phyloP scores from a whole-genome alignment of 2,329 filamentous ascomycete species.

The Fusarium sp. region DNA sequence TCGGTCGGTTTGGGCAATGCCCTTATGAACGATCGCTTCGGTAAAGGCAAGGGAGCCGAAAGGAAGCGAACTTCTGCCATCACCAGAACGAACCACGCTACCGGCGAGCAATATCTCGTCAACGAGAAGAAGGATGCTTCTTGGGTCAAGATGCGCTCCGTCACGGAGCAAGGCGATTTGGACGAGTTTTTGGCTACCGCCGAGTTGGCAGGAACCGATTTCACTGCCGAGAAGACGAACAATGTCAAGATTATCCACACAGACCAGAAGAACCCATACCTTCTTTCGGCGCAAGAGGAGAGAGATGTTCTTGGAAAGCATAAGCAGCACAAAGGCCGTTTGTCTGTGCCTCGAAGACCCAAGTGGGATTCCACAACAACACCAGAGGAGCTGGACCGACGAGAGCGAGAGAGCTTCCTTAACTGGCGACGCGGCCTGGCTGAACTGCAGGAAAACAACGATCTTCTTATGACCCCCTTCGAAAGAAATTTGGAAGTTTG shows the following conservation, averaged over 20 bases:
- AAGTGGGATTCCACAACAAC: slow-evolving; percentile 90
- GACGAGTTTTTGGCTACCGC: slow-evolving; percentile 97
- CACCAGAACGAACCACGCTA: slow-evolving; percentile 78
- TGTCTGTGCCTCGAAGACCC: slow-evolving; percentile 91
- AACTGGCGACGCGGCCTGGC: slow-evolving; percentile 91
- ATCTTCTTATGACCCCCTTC: slow-evolving; percentile 96
- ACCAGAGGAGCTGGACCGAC: slow-evolving; percentile 79
- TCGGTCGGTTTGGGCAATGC: slow-evolving; percentile 93
- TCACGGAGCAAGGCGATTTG: slow-evolving; percentile 95
- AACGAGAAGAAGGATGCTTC: slow-evolving; percentile 90
- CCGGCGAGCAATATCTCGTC: slow-evolving; percentile 90
- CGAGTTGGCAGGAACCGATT: slow-evolving; percentile 97
- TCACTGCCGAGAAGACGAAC: slow-evolving; percentile 98
- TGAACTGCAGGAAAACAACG: slow-evolving; percentile 92
- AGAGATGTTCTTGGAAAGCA: slow-evolving; percentile 82
- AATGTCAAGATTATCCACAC: slow-evolving; percentile 99
- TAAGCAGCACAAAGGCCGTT: slow-evolving; percentile 77
- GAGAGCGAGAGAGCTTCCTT: slow-evolving; percentile 83
- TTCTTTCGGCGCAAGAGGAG: slow-evolving; percentile 88
- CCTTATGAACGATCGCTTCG: slow-evolving; percentile 98
- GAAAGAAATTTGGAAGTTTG: slow-evolving; percentile 98
- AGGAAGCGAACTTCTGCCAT: slow-evolving; percentile 75
- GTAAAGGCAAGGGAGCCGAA: slow-evolving; percentile 87
- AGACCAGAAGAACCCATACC: slow-evolving; percentile 94
- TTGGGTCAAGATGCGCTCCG: slow-evolving; percentile 99